Evolutionary conservation across 495 filamentous ascomycete genomes (phyloP).

Genomic region (Oidiodendron maius): DNA sequence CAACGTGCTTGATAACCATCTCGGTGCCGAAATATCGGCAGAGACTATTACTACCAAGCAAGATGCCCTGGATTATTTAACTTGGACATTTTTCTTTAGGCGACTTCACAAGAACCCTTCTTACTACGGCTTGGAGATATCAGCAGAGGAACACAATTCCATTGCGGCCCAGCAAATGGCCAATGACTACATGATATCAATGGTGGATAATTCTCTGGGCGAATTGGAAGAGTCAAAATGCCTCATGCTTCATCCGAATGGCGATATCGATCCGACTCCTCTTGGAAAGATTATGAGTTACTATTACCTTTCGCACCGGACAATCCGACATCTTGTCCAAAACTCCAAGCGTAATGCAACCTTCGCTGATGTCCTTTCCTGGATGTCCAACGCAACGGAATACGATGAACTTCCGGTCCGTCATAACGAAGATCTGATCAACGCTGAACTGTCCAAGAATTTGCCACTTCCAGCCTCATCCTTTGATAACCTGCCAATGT

Average conservation of each 20-base stretch:
- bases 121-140: constrained; percentile 94
- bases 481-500: constrained; percentile 68
- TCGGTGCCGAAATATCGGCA: constrained; percentile 90
- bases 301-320: constrained; percentile 97
- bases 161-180: constrained; percentile 77
- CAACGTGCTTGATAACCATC: constrained; percentile 93
- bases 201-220: constrained; percentile 78
- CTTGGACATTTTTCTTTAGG: constrained; percentile 99
- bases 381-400: constrained; percentile 91
- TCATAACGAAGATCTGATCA: constrained; percentile 98
- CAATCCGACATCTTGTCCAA: constrained; percentile 74
- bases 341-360: constrained; percentile 71
- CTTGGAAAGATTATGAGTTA: constrained; percentile 98
- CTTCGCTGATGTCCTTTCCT: constrained; percentile 81
- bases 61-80: constrained; percentile 95
- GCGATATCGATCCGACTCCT: constrained; percentile 81
- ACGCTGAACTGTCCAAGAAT: constrained; percentile 79
- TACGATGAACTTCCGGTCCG: constrained; percentile 98
- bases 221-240: constrained; percentile 82
- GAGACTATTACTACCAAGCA: constrained; percentile 91
- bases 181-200: constrained; percentile 85
- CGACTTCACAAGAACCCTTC: constrained; percentile 96
- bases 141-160: constrained; percentile 86
- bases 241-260: constrained; percentile 73
- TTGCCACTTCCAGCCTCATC: constrained; percentile 62